Evolutionary conservation across 306 rosid genomes (phyloP).

Genomic region (Sesbania bispinosa): DNA sequence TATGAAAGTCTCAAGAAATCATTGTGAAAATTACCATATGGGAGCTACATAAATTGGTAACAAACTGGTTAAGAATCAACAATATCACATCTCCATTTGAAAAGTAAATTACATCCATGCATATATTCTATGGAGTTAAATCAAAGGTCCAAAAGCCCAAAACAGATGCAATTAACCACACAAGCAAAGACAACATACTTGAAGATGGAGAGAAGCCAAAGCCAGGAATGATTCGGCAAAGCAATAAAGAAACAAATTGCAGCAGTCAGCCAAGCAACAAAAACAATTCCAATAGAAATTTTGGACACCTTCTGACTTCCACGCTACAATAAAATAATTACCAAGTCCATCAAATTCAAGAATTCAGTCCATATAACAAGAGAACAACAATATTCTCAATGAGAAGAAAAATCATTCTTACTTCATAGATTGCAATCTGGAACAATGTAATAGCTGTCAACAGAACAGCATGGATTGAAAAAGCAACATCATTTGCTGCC

Average conservation of each 20-base stretch:
- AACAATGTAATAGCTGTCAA: constrained; percentile 63
- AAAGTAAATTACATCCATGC: background rate
- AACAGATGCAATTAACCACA: background rate
- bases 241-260: constrained; percentile 82
- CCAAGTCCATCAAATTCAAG: constrained; percentile 6
- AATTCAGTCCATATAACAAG: background rate
- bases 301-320: constrained; percentile 79
- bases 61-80: constrained; percentile 9
- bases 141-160: background rate
- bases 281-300: constrained; percentile 55
- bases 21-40: background rate
- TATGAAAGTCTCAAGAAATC: background rate
- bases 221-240: constrained; percentile 79
- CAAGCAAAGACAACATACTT: constrained; percentile 47
- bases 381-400: background rate
- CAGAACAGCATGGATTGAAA: constrained; percentile 83
- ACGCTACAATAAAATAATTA: constrained; percentile 46
- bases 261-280: constrained; percentile 63
- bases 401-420: constrained; percentile 24
- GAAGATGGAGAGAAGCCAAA: constrained; percentile 75
- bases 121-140: background rate
- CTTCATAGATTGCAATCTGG: constrained; percentile 80
- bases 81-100: background rate
- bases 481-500: constrained; percentile 91
- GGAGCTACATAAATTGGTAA: background rate